These are phyloP conservation scores for Ramaria rubella DNA, from an alignment of 768 basidiomycete species.

Conservation along the genomic window DNA sequence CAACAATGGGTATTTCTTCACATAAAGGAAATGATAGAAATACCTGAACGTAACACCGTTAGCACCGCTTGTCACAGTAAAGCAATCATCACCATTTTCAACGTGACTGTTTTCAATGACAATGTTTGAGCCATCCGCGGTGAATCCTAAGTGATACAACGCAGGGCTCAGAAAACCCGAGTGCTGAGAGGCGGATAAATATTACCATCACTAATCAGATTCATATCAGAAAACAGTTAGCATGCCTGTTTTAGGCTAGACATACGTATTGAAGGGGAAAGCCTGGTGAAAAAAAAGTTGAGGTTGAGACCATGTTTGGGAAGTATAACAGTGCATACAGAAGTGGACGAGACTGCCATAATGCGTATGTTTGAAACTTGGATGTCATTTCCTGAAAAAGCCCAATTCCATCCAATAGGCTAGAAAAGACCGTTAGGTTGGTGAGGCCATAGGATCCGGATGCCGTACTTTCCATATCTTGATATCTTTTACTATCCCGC, in stretches of 20 bases:
- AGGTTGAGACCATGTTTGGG: background rate
- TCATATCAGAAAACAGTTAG: too few relatives aligned
- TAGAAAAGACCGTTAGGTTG: constrained; percentile 15
- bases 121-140: constrained; percentile 48
- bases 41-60: constrained; percentile 41
- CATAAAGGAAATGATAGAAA: background rate
- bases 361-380: constrained; percentile 52
- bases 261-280: constrained; percentile 59
- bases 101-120: constrained; percentile 54
- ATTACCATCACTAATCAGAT: too few relatives aligned
- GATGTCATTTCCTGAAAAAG: constrained; percentile 38
- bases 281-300: constrained; percentile 31
- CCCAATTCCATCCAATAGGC: constrained; percentile 57
- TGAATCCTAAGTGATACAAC: constrained; percentile 32
- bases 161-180: constrained; percentile 23
- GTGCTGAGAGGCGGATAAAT: too few relatives aligned
- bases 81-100: constrained; percentile 56
- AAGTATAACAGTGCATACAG: constrained; percentile 9
- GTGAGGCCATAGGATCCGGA: background rate
- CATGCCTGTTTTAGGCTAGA: too few relatives aligned
- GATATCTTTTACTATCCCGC: constrained; percentile 50
- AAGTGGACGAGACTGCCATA: constrained; percentile 36
- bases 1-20: background rate
- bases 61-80: constrained; percentile 51
- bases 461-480: constrained; percentile 34